Conservation (phyloP, 2,329 filamentous ascomycete species). For the Orbilia brochopaga region DNA sequence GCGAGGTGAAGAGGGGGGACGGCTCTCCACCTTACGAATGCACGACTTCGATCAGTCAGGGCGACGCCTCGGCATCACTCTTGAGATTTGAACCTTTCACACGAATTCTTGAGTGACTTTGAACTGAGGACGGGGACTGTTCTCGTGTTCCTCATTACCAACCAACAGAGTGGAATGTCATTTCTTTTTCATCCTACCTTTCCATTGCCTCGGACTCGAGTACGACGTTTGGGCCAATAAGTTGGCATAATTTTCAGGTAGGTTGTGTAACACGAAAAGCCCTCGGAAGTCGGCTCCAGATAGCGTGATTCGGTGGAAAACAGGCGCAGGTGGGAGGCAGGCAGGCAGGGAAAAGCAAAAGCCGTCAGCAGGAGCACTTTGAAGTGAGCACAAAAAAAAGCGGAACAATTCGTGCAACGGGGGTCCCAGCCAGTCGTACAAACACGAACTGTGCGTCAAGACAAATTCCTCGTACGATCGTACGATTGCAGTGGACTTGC, state of each 20-base stretch:
- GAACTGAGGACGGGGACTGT: background rate
- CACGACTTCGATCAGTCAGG: background rate
- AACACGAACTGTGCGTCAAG: background rate
- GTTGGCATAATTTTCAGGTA: conserved; percentile 40
- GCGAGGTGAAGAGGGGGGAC: background rate
- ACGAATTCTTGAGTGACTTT: background rate
- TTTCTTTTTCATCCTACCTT: conserved; percentile 29
- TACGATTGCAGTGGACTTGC: no score
- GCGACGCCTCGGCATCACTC: background rate
- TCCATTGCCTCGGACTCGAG: conserved; percentile 28
- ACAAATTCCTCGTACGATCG: background rate
- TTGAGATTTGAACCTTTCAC: background rate
- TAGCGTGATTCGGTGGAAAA: conserved; percentile 38
- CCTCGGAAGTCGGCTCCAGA: conserved; percentile 50
- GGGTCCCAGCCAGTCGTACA: background rate
- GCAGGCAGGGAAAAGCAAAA: conserved; percentile 31
- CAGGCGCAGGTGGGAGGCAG: conserved; percentile 23
- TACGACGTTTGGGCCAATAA: conserved; percentile 44
- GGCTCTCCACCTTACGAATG: background rate
- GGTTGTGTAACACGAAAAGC: conserved; percentile 50
- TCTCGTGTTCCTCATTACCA: conserved; percentile 11
- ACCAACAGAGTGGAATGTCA: conserved; percentile 11
- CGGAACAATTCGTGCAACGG: conserved; percentile 46
- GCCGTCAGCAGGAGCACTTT: conserved; percentile 7
- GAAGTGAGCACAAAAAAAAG: conserved; percentile 26